Evolutionary conservation across 2,329 filamentous ascomycete species (phyloP).

Genomic region (Trichoderma sp.): DNA sequence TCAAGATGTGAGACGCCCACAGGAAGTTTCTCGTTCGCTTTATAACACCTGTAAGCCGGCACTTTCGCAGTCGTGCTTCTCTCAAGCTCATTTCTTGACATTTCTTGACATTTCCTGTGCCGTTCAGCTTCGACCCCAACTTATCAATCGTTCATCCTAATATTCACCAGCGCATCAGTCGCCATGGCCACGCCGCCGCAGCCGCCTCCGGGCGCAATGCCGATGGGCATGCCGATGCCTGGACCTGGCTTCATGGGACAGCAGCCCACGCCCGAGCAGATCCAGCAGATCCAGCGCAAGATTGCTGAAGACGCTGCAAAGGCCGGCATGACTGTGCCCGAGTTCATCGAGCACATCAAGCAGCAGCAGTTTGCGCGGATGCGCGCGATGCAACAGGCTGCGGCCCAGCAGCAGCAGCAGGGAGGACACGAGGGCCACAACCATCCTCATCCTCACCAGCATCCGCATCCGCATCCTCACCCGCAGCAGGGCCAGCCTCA

Average conservation of each 20-base stretch:
- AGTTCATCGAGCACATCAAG: slow-evolving; percentile 73
- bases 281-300: slow-evolving; percentile 78
- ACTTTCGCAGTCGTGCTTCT: not conserved
- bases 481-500: slow-evolving; percentile 52
- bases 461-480: slow-evolving; percentile 34
- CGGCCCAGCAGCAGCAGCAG: slow-evolving; percentile 30
- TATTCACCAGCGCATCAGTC: slow-evolving; percentile 4
- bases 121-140: not conserved
- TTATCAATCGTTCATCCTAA: not conserved
- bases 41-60: not conserved
- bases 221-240: slow-evolving; percentile 30
- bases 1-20: slow-evolving; percentile 15
- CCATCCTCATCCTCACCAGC: slow-evolving; percentile 30
- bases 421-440: slow-evolving; percentile 26
- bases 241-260: slow-evolving; percentile 33
- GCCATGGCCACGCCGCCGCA: slow-evolving; percentile 31
- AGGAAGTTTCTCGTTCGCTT: slow-evolving; percentile 10
- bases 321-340: slow-evolving; percentile 76
- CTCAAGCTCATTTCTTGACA: slow-evolving; percentile 18
- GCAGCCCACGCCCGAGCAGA: slow-evolving; percentile 76
- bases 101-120: not conserved
- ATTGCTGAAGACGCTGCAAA: slow-evolving; percentile 78
- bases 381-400: slow-evolving; percentile 43
- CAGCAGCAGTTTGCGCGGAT: slow-evolving; percentile 51
- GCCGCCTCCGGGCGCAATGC: slow-evolving; percentile 25